Percentiles rank a stretch among this genome's conserved stretches.
Evolutionary conservation across 108 stramenopile species (phyloP).

Genomic region (Pseudonitzschia multiseries): DNA sequence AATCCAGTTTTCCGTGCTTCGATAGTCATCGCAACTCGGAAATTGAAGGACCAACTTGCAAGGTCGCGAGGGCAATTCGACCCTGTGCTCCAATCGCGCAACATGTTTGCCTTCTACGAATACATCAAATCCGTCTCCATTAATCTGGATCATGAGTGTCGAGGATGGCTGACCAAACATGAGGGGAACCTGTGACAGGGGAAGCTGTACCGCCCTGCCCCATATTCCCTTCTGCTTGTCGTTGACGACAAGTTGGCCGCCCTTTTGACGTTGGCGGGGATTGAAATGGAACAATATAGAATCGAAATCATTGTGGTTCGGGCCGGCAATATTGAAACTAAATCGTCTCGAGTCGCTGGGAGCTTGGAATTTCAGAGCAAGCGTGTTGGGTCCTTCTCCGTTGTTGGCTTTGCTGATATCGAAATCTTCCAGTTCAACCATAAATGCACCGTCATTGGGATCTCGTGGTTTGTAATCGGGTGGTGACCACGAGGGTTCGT

Average conservation of each 20-base stretch:
- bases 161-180: constrained; percentile 74
- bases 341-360: constrained; percentile 77
- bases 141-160: constrained; percentile 77
- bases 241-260: constrained; percentile 79
- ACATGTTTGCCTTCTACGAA: constrained; percentile 77
- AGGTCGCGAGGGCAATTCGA: constrained; percentile 43
- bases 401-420: constrained; percentile 44
- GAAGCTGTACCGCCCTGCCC: constrained; percentile 74
- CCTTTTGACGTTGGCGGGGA: constrained; percentile 71
- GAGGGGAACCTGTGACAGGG: constrained; percentile 67
- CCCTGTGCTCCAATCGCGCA: constrained; percentile 76
- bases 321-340: constrained; percentile 74
- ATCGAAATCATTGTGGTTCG: constrained; percentile 60
- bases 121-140: constrained; percentile 82
- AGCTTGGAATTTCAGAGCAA: constrained; percentile 81
- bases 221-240: constrained; percentile 78
- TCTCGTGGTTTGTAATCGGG: constrained; percentile 36
- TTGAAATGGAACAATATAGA: constrained; percentile 81
- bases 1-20: constrained; percentile 74
- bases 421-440: constrained; percentile 64
- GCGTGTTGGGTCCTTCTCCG: constrained; percentile 67
- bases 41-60: constrained; percentile 66
- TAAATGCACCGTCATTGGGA: constrained; percentile 70
- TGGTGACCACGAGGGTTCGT: constrained; percentile 57
- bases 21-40: constrained; percentile 78